phyloP scores from a whole-genome alignment of 1,139 yeast genomes.

The Suhomyces atakaporum region DNA sequence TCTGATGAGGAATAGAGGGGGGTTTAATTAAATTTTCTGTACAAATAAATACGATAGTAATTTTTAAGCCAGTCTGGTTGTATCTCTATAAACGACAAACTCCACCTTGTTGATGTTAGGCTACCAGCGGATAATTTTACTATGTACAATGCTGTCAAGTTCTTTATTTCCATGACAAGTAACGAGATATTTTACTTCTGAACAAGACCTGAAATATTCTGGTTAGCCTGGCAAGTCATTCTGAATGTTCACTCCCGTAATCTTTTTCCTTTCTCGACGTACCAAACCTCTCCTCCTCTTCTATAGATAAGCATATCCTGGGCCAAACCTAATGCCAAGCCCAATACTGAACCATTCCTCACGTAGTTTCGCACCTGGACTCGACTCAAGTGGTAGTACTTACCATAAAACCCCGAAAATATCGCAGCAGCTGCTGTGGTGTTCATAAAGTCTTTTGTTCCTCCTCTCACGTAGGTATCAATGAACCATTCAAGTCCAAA shows the following conservation, averaged over 20 bases:
- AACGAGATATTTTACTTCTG: no score
- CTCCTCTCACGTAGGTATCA: slow-evolving; percentile 50
- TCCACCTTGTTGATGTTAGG: no score
- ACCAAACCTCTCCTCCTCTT: slow-evolving; percentile 70
- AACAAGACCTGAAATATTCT: no score
- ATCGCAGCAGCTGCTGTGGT: slow-evolving; percentile 58
- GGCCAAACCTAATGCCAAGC: slow-evolving; percentile 58
- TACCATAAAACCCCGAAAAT: slow-evolving; percentile 56
- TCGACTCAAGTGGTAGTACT: slow-evolving; percentile 42
- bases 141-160: no score
- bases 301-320: slow-evolving; percentile 63
- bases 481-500: slow-evolving; percentile 64
- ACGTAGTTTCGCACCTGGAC: slow-evolving; percentile 52
- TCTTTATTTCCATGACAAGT: no score
- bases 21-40: not conserved
- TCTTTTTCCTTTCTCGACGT: slow-evolving; percentile 35
- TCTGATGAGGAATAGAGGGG: slow-evolving; percentile 40
- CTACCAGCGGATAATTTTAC: no score
- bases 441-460: slow-evolving; percentile 59
- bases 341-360: slow-evolving; percentile 57
- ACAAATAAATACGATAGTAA: no score
- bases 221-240: no score
- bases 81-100: no score
- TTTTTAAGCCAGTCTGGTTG: no score
- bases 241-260: no score